Evolutionary conservation across 1,139 yeast genomes (phyloP).

Genomic region (Zygosaccharomyces pseudobailii): DNA sequence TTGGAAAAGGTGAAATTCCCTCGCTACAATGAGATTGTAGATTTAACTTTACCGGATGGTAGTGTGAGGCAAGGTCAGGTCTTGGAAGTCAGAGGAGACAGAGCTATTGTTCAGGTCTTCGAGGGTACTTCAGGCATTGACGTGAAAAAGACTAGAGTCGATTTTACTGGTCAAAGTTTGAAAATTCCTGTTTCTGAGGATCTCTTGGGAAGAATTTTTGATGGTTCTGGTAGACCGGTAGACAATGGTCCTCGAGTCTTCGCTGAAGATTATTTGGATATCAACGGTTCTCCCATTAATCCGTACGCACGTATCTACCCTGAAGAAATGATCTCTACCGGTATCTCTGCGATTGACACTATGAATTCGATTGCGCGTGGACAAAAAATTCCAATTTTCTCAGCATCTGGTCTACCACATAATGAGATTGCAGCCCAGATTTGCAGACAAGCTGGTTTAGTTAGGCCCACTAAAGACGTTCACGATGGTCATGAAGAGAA

Average conservation of each 20-base stretch:
- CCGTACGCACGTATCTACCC: constrained; percentile 98
- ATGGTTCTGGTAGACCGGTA: constrained; percentile 98
- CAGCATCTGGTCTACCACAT: constrained; percentile 99
- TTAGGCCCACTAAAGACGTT: constrained; percentile 98
- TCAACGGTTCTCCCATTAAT: constrained; percentile 97
- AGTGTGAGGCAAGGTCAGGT: constrained; percentile 94
- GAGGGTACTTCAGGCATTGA: constrained; percentile 98
- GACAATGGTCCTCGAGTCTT: constrained; percentile 98
- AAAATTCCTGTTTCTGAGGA: constrained; percentile 96
- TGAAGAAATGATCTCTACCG: constrained; percentile 99
- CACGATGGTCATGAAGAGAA: constrained; percentile 99
- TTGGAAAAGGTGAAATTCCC: constrained; percentile 96
- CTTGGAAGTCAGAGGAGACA: constrained; percentile 91
- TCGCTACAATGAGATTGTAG: constrained; percentile 92
- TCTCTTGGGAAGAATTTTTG: constrained; percentile 94
- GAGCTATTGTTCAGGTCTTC: constrained; percentile 97
- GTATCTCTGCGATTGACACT: constrained; percentile 96
- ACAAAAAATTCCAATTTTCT: constrained; percentile 96
- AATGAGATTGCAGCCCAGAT: constrained; percentile 99
- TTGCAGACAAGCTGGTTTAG: constrained; percentile 99
- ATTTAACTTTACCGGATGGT: constrained; percentile 94
- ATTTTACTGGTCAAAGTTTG: constrained; percentile 91
- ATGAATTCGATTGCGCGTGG: constrained; percentile 99
- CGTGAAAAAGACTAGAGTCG: constrained; percentile 94
- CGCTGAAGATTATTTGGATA: constrained; percentile 97